phyloP scores from a whole-genome alignment of 352 stramenopile genomes.

The Peronospora destructor region DNA sequence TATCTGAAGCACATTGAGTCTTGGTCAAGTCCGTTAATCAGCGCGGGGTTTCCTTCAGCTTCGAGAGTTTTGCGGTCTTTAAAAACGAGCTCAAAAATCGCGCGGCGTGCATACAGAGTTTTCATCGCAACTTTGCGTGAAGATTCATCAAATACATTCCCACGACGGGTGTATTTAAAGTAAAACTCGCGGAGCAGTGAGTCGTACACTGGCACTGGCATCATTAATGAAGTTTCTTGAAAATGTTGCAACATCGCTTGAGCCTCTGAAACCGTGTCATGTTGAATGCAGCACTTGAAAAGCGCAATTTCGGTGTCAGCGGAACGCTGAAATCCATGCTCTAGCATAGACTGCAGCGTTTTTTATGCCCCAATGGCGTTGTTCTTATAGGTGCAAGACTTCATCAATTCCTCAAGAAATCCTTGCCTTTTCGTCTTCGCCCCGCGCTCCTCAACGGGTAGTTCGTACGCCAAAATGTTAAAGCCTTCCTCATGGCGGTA shows the following conservation, averaged over 20 bases:
- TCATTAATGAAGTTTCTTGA: constrained; percentile 36
- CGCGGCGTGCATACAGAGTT: constrained; percentile 48
- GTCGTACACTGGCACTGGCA: constrained; percentile 57
- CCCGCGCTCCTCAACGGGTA: constrained; percentile 20
- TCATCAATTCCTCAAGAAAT: constrained; percentile 60
- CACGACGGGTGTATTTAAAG: constrained; percentile 66
- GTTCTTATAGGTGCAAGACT: constrained; percentile 62
- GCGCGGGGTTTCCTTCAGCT: background rate
- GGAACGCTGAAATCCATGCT: constrained; percentile 41
- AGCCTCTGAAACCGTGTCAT: constrained; percentile 30
- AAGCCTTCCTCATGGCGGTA: constrained; percentile 46
- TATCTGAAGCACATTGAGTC: constrained; percentile 34
- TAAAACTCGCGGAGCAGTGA: constrained; percentile 71
- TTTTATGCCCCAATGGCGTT: constrained; percentile 46
- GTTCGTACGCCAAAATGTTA: constrained; percentile 36
- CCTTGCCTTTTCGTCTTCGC: constrained; percentile 31
- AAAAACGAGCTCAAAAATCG: constrained; percentile 53
- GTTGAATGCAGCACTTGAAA: constrained; percentile 60
- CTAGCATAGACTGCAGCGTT: constrained; percentile 38
- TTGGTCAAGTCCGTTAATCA: constrained; percentile 6
- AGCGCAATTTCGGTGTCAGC: constrained; percentile 50
- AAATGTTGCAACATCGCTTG: constrained; percentile 39
- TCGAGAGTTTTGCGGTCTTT: constrained; percentile 35
- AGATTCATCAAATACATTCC: constrained; percentile 48
- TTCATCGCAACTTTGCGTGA: constrained; percentile 51